A percentile compares a stretch with the other conserved stretches of the same genome.
Conservation (phyloP, 2,329 filamentous ascomycete genomes). For the Bipolaris gigantea region DNA sequence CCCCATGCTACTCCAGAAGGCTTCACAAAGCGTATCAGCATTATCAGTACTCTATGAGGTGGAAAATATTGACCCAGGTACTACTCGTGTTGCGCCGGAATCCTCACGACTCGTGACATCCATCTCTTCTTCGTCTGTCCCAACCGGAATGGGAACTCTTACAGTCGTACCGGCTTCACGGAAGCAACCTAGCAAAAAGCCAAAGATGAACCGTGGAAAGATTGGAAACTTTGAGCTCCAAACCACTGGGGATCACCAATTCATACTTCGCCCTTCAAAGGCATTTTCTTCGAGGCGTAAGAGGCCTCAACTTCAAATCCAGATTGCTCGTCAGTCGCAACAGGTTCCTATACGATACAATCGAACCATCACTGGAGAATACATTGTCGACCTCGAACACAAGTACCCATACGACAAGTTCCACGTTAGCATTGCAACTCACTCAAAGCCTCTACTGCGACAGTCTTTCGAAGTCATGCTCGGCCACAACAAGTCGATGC, state of each 20-base stretch:
- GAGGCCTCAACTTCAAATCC: slow-evolving; percentile 54
- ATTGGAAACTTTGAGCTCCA: slow-evolving; percentile 55
- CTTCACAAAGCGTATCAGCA: slow-evolving; percentile 5
- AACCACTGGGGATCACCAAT: slow-evolving; percentile 57
- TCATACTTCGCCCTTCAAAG: slow-evolving; percentile 55
- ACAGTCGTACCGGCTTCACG: slow-evolving; percentile 17
- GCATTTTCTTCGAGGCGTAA: slow-evolving; percentile 46
- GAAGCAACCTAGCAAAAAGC: slow-evolving; percentile 11
- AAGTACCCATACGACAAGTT: slow-evolving; percentile 54
- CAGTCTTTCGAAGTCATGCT: slow-evolving; percentile 40
- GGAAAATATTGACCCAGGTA: slow-evolving; percentile 4
- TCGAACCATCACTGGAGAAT: slow-evolving; percentile 57
- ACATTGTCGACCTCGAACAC: slow-evolving; percentile 54
- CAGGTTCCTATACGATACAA: slow-evolving; percentile 51
- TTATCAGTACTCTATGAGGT: slow-evolving; percentile 5
- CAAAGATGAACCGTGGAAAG: slow-evolving; percentile 27
- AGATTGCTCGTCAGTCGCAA: slow-evolving; percentile 49
- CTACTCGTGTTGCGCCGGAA: slow-evolving; percentile 5
- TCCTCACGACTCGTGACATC: slow-evolving; percentile 3
- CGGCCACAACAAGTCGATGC: slow-evolving; percentile 36
- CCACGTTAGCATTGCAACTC: slow-evolving; percentile 51
- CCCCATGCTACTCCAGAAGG: slow-evolving; percentile 16
- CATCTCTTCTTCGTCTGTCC: slow-evolving; percentile 5
- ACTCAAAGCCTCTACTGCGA: slow-evolving; percentile 42
- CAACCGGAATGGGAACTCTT: slow-evolving; percentile 20